phyloP scores from a whole-genome alignment of 768 basidiomycete genomes.

The Pulveroboletus sp. region DNA sequence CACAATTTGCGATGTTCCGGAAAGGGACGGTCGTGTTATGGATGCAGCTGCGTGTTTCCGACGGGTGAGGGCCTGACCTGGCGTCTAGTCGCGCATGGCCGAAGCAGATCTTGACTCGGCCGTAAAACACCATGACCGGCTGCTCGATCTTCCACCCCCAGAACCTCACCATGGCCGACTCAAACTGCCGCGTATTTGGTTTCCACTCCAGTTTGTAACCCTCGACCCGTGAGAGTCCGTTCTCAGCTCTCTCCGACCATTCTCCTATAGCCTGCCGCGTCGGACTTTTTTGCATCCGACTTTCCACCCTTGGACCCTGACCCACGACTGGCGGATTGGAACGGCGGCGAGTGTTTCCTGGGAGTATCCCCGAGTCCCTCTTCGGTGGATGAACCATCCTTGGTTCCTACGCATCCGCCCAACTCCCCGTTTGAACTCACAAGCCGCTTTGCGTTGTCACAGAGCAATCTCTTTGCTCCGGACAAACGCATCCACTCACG shows the following conservation, averaged over 20 bases:
- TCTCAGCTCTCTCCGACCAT: neutral
- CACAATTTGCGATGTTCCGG: too few species aligned
- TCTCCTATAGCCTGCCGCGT: neutral
- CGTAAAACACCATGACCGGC: conserved; percentile 3
- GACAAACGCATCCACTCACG: too few species aligned
- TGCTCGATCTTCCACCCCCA: conserved; percentile 4
- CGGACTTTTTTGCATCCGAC: conserved; percentile 2
- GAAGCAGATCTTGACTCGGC: neutral
- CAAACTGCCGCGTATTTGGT: conserved; percentile 10
- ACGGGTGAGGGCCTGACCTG: too few species aligned
- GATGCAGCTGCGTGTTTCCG: too few species aligned
- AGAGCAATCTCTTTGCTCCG: neutral
- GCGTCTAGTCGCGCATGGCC: neutral
- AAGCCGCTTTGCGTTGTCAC: conserved; percentile 2
- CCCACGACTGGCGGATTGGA: conserved; percentile 2
- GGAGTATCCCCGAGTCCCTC: conserved; percentile 28
- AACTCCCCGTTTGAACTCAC: neutral
- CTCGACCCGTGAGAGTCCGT: neutral
- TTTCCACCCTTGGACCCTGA: conserved; percentile 10
- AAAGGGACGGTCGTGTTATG: too few species aligned
- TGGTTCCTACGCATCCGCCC: neutral
- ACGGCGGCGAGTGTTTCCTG: conserved; percentile 20
- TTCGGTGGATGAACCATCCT: neutral
- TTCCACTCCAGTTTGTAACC: neutral
- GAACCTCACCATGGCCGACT: conserved; percentile 11